Evolutionary conservation across 2,329 filamentous ascomycete species (phyloP).

Genomic region (Fusarium sacchari): DNA sequence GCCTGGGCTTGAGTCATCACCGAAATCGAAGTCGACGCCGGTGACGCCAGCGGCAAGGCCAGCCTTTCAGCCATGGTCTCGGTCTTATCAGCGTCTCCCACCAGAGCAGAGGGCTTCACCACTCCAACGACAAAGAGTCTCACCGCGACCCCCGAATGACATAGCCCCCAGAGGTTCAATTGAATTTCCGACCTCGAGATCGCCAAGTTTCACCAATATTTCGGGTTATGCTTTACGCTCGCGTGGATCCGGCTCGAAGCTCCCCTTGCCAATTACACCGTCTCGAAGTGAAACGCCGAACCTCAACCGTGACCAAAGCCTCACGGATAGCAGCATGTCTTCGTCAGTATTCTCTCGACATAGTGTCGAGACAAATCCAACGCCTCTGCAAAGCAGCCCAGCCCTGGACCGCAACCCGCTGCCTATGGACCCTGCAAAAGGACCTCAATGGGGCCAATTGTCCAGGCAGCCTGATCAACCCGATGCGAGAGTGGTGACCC

Average conservation of each 20-base stretch:
- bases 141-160: conserved; percentile 15
- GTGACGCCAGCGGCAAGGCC: conserved; percentile 35
- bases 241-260: conserved; percentile 51
- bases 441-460: conserved; percentile 42
- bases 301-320: conserved; percentile 49
- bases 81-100: conserved; percentile 29
- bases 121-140: conserved; percentile 16
- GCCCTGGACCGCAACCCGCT: conserved; percentile 31
- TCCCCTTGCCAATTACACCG: conserved; percentile 53
- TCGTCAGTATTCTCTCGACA: conserved; percentile 54
- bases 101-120: conserved; percentile 13
- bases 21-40: conserved; percentile 41
- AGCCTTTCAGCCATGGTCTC: conserved; percentile 25
- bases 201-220: conserved; percentile 42
- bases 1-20: conserved; percentile 30
- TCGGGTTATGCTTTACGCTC: conserved; percentile 48
- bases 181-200: conserved; percentile 34
- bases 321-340: conserved; percentile 56
- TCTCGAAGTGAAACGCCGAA: conserved; percentile 51
- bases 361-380: conserved; percentile 49
- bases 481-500: conserved; percentile 10
- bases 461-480: conserved; percentile 13
- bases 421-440: conserved; percentile 19
- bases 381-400: conserved; percentile 47
- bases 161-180: conserved; percentile 10